These are phyloP conservation scores for Calonectria henricotiae DNA, from an alignment of 2,329 filamentous ascomycete genomes.

Conservation along the genomic window DNA sequence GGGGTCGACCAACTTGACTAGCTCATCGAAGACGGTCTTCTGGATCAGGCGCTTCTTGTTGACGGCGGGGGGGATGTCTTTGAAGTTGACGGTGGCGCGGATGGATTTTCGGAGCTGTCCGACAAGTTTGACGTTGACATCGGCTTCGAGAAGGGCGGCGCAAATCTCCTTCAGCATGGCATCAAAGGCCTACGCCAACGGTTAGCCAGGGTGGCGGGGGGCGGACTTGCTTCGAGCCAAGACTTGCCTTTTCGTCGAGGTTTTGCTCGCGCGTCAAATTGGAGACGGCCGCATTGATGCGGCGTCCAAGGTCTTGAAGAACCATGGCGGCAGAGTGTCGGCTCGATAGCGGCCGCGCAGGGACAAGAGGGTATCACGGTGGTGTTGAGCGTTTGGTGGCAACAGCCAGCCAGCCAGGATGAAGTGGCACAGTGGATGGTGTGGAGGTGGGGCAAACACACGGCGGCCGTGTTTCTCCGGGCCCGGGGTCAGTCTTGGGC, in stretches of 20 bases:
- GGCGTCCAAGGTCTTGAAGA: slow-evolving; percentile 97
- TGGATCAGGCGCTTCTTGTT: slow-evolving; percentile 99
- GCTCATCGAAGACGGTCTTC: slow-evolving; percentile 96
- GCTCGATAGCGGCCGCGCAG: slow-evolving; percentile 42
- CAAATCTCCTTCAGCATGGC: slow-evolving; percentile 99
- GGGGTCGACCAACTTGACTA: slow-evolving; percentile 95
- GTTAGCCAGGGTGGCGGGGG: slow-evolving; percentile 43
- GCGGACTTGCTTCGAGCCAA: slow-evolving; percentile 36
- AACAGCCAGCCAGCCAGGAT: slow-evolving; percentile 40
- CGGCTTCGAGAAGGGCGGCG: slow-evolving; percentile 93
- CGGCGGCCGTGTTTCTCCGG: slow-evolving; percentile 31
- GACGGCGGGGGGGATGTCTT: slow-evolving; percentile 89
- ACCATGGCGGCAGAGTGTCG: slow-evolving; percentile 77
- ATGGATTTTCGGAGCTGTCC: slow-evolving; percentile 94
- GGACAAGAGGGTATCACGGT: slow-evolving; percentile 48
- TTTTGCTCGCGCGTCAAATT: slow-evolving; percentile 94
- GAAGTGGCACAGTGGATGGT: slow-evolving; percentile 21
- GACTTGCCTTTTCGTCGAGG: slow-evolving; percentile 90
- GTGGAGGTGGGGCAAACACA: slow-evolving; percentile 34
- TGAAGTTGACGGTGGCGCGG: slow-evolving; percentile 92
- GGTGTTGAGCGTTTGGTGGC: slow-evolving; percentile 44
- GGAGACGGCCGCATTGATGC: slow-evolving; percentile 96
- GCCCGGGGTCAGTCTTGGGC: slow-evolving; percentile 1
- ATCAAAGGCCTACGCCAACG: slow-evolving; percentile 83
- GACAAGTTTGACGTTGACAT: slow-evolving; percentile 97